Conservation (phyloP, 495 filamentous ascomycete species). For the Endocarpon pusillum region DNA sequence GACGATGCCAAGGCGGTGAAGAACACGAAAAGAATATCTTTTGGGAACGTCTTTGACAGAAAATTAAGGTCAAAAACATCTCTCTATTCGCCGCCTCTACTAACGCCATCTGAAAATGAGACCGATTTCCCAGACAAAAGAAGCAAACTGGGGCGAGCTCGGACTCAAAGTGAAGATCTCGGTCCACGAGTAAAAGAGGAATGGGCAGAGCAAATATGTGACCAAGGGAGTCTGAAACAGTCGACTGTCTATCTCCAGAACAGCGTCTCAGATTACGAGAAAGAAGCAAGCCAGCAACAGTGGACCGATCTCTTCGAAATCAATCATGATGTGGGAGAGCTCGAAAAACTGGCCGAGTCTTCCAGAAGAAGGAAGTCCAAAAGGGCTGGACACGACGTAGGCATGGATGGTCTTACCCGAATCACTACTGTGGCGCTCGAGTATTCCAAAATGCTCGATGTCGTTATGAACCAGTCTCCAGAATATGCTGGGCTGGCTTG, state of each 20-base stretch:
- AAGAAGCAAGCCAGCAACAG: slow-evolving; percentile 4
- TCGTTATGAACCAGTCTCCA: slow-evolving; percentile 6
- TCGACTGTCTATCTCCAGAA: slow-evolving; percentile 3
- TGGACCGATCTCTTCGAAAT: slow-evolving; percentile 5
- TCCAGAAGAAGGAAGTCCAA: slow-evolving; percentile 1
- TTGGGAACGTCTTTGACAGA: too few species aligned
- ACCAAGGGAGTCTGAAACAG: slow-evolving; percentile 3
- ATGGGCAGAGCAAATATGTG: neutral
- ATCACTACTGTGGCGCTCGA: slow-evolving; percentile 8
- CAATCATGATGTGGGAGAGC: slow-evolving; percentile 2
- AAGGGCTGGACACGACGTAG: neutral
- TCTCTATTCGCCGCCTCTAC: too few species aligned
- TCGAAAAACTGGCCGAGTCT: slow-evolving; percentile 1
- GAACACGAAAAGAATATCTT: too few species aligned
- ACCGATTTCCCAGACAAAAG: too few species aligned
- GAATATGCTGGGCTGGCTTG: slow-evolving; percentile 7
- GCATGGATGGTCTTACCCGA: slow-evolving; percentile 1
- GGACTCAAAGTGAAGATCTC: neutral
- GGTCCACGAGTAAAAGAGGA: neutral
- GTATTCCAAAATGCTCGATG: slow-evolving; percentile 10
- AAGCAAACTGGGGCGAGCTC: too few species aligned
- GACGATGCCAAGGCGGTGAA: too few species aligned
- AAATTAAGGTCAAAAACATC: too few species aligned
- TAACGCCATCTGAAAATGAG: too few species aligned
- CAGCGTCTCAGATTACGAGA: slow-evolving; percentile 6